Base-by-base conservation (phyloP, 768 basidiomycete genomes). In the Macrocybe gigantea region DNA sequence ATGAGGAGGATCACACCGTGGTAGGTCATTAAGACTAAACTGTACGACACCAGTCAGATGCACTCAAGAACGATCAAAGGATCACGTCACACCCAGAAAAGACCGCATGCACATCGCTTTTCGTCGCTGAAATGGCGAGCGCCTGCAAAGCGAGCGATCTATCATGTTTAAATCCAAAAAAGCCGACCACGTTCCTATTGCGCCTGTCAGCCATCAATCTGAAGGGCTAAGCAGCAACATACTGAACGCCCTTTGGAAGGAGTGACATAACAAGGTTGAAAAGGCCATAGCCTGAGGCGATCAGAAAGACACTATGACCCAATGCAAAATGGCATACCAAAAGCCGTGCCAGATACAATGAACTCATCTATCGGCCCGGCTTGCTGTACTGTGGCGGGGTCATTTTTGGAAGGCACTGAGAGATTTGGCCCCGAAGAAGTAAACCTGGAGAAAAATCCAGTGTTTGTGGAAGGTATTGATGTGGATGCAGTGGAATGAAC, bases 221-320 rank as follows among this genome's bases (percentile, higher is more conserved):
- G 8, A 15, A 4, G 13, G 45, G 22, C 13, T 29, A 36, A 38
- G 34, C 10, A 32, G 38, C 10, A 7, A 60, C 78, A 46, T 52
- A 86, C 85, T 84, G 80, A 47, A 83, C 67, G 56, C 77, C 81
- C 51, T 80, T 80, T 12, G 88, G 89, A 10, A 91, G 65, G 12
- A 91, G 62, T 3, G 85, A 88, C 49, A 91, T 81, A 7, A 89
- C 82, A 41, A 91, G 74, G 58, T 90, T 90, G 66, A 91, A 91
- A 22, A 91, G 59, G 0, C 87, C 85, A 56, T 69, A 82, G 0
- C 78, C 74, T 69, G 47, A 34, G 29, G 11, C 43, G 32, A 41
- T 31, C 39, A 38, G 13, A 50, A 38, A 12, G 3, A 33, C 2
- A 33, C 7, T 37, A 29, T 35, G n/a, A 32, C 31, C 64, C 55